Evolutionary conservation across 225 moss, liverwort and hornwort genomes (phyloP).

Genomic region (Physcomitrellopsis africana): DNA sequence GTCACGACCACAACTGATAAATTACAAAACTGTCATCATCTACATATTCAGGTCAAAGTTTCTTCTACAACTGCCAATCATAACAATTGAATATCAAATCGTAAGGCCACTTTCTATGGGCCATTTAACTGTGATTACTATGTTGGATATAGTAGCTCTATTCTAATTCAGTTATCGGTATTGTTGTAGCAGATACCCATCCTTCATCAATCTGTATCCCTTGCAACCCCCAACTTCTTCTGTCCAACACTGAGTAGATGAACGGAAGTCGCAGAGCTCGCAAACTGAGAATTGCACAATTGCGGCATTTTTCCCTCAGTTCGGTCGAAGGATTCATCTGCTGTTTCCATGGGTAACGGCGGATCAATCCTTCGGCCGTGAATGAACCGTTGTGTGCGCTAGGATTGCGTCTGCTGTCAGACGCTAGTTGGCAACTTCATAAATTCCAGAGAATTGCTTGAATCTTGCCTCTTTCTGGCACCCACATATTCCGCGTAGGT

Average conservation of each 20-base stretch:
- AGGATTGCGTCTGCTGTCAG: not conserved
- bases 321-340: too few species aligned
- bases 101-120: too few species aligned
- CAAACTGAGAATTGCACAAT: too few species aligned
- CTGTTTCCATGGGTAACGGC: not conserved
- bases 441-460: constrained; percentile 46
- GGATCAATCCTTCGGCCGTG: too few species aligned
- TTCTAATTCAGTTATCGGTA: not conserved
- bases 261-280: too few species aligned
- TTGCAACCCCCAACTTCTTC: not conserved
- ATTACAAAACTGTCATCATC: too few species aligned
- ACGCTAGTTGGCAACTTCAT: constrained; percentile 39
- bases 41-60: too few species aligned
- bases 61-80: too few species aligned
- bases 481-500: constrained; percentile 53
- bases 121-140: not conserved
- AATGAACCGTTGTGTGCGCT: not conserved
- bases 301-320: too few species aligned
- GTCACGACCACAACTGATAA: too few species aligned
- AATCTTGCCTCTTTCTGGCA: constrained; percentile 45
- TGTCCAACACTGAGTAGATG: not conserved
- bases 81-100: too few species aligned
- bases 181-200: not conserved
- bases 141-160: not conserved
- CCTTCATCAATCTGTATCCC: not conserved